phyloP scores from a whole-genome alignment of 257 asterid genomes.

The Rehmannia glutinosa region DNA sequence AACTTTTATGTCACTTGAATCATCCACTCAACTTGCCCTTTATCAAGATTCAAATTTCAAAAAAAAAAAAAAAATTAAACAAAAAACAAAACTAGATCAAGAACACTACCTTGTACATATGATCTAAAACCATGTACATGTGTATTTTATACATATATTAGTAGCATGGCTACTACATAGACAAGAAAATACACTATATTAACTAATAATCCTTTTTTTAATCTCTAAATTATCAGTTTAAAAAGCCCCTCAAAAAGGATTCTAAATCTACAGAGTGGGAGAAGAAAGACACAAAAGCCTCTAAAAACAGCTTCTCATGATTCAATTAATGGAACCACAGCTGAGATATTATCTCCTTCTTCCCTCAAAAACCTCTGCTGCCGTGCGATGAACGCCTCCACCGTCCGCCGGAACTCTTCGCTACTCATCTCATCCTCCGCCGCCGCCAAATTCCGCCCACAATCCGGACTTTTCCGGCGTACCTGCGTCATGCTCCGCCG shows the following conservation, averaged over 20 bases:
- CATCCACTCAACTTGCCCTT: too few relatives aligned
- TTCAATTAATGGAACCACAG: constrained; percentile 21
- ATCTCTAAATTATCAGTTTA: neutral
- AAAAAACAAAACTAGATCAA: neutral
- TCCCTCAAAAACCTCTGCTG: constrained; percentile 84
- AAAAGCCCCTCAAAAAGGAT: neutral
- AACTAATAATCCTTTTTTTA: neutral
- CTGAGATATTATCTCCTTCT: constrained; percentile 38
- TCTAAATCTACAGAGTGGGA: neutral
- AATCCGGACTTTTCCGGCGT: constrained; percentile 19
- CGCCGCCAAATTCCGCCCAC: constrained; percentile 8
- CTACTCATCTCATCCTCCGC: constrained; percentile 62
- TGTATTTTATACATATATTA: neutral
- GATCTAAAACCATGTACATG: neutral
- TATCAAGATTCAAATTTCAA: too few relatives aligned
- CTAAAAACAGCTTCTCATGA: neutral
- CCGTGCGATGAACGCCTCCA: constrained; percentile 86
- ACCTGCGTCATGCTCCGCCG: constrained; percentile 50
- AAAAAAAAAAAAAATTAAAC: too few relatives aligned
- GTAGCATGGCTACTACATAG: neutral
- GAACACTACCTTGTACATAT: neutral
- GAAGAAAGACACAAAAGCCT: too few relatives aligned
- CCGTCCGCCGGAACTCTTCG: constrained; percentile 75
- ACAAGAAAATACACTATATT: neutral
- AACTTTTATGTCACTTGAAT: too few relatives aligned